These are phyloP conservation scores for Astragalus membranaceus DNA, from an alignment of 306 rosid genomes.

Conservation along the genomic window DNA sequence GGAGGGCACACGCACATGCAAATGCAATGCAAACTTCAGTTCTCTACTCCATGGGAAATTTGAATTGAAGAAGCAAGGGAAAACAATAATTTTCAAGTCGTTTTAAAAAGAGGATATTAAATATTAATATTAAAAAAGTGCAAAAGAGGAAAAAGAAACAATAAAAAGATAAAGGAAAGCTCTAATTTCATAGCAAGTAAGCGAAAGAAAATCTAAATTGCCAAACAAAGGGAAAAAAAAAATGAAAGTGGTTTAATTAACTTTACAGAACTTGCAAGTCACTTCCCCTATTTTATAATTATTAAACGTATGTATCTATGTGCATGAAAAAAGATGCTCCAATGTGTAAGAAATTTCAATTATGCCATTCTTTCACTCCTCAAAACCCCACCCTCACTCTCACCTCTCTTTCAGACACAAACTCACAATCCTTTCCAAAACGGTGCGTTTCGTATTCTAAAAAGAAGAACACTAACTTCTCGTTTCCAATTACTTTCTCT, in stretches of 20 bases:
- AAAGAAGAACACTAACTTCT: neutral
- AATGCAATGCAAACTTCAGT: neutral
- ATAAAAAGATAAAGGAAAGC: neutral
- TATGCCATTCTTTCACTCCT: constrained; percentile 54
- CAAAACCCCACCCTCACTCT: constrained; percentile 63
- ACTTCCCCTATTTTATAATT: constrained; percentile 40
- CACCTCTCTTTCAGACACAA: constrained; percentile 29
- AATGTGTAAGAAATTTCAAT: constrained; percentile 22
- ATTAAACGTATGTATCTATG: constrained; percentile 27
- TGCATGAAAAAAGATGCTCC: constrained; percentile 51
- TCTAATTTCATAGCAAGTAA: neutral
- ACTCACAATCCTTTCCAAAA: neutral
- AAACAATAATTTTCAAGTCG: neutral
- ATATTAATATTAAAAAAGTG: neutral
- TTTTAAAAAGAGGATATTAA: neutral
- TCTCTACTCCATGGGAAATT: neutral
- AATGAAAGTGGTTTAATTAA: constrained; percentile 17
- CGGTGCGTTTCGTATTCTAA: neutral
- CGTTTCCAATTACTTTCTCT: neutral
- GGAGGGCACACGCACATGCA: neutral
- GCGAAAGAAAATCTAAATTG: neutral
- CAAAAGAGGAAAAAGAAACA: neutral
- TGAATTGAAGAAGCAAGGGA: constrained; percentile 8
- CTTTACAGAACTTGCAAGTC: constrained; percentile 79
- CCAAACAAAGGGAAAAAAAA: constrained; percentile 13